These are phyloP conservation scores for Yamadazyma sp. DNA, from an alignment of 805 yeast species.

Conservation along the genomic window DNA sequence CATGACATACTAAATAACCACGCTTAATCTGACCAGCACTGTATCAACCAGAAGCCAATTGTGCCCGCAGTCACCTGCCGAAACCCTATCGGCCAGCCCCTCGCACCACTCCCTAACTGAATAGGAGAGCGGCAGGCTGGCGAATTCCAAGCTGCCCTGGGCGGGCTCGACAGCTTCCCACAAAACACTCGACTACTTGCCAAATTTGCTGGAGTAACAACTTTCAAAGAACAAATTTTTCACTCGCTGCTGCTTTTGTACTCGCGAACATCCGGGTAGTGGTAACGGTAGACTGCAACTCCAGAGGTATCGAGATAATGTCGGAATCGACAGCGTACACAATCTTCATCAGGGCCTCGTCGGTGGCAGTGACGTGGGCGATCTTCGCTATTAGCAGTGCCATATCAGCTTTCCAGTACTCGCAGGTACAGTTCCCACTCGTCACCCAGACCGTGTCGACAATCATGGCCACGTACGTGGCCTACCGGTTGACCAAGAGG, in stretches of 20 bases:
- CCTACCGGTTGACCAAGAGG: conserved; percentile 18
- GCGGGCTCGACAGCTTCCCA: not conserved
- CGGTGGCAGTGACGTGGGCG: conserved; percentile 13
- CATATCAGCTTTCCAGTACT: conserved; percentile 14
- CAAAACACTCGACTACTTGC: conserved; percentile 8
- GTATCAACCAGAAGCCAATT: conserved; percentile 14
- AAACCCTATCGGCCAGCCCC: conserved; percentile 6
- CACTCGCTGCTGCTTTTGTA: conserved; percentile 1
- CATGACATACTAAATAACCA: conserved; percentile 18
- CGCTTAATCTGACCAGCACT: conserved; percentile 17
- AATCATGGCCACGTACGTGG: conserved; percentile 19
- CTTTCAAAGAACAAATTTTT: conserved; percentile 16
- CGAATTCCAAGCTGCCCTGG: conserved; percentile 9
- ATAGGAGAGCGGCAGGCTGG: conserved; percentile 16
- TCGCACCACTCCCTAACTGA: conserved; percentile 18
- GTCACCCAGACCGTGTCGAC: conserved; percentile 17
- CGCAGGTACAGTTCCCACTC: conserved; percentile 21
- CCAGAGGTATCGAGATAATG: not conserved
- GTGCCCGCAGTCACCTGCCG: not conserved
- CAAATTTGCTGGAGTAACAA: conserved; percentile 18
- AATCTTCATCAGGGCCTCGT: conserved; percentile 10
- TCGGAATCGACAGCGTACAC: conserved; percentile 13
- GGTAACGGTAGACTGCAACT: not conserved
- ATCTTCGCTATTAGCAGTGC: conserved; percentile 17
- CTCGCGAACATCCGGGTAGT: conserved; percentile 7